Base-by-base conservation (phyloP, 1,139 yeast genomes). In the Yamadazyma dendronema region DNA sequence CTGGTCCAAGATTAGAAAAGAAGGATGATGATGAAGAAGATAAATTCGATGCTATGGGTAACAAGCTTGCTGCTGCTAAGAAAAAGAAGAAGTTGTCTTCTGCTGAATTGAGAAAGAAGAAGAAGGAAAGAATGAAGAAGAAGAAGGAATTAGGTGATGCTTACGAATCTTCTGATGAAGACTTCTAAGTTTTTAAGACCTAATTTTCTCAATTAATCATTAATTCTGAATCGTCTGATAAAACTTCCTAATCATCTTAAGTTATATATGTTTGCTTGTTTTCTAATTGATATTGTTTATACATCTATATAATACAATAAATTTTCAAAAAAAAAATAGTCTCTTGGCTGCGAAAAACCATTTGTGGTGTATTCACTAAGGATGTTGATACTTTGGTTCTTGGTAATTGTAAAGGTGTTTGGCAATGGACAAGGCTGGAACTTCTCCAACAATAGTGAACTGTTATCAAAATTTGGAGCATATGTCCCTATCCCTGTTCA, bases 41-140 rank as follows among this genome's bases (percentile, higher is more conserved):
- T 72, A 88, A 89, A 77, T 90, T 92, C 77, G 98, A 92, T 77
- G 98, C 97, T 62, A 87, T 92, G 94, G 98, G 98, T 81, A 92
- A 92, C 96, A 92, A 92, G 94, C 82, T 92, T 74, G 90, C 88
- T 60, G 76, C 85, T 67, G 88, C 79, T 69, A 88, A 89, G 87
- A 92, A 92, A 94, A 90, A 86, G 84, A 80, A 80, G 74, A 92
- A 90, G 86, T 81, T 92, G 68, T 85, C 97, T 56, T 90, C 97
- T 65, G 97, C 98, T 55, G 98, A 92, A 76, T 81, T 92, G 72
- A 87, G 98, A 83, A 92, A 92, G 96, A 92, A 92, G 96, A 92
- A 92, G 97, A 92, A 92, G 96, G 98, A 92, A 79, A 89, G 98
- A 84, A 90, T 92, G 97, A 88, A 86, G 87, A 92, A 90, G 94